phyloP scores from a whole-genome alignment of 495 filamentous ascomycete genomes.

The Lasiosphaeris hirsuta region DNA sequence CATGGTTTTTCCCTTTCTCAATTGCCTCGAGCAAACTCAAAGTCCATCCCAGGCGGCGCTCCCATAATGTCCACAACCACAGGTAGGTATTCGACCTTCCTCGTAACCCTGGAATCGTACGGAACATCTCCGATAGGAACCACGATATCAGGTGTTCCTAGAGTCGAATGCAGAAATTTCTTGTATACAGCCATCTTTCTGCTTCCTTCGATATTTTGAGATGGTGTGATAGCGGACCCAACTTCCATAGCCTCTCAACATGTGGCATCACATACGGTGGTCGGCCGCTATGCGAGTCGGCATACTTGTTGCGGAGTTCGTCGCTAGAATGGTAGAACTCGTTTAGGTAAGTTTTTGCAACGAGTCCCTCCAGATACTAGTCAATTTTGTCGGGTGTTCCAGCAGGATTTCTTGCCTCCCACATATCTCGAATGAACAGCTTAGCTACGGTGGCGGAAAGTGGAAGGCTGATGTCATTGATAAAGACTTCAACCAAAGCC shows the following conservation, averaged over 20 bases:
- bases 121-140: conserved; percentile 5
- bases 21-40: not conserved
- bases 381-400: not conserved
- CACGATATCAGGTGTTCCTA: conserved; percentile 2
- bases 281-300: no score
- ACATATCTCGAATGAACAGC: not conserved
- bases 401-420: not conserved
- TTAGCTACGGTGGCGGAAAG: not conserved
- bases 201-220: not conserved
- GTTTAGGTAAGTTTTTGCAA: not conserved
- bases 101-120: not conserved
- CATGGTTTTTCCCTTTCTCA: not conserved
- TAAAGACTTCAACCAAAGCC: not conserved
- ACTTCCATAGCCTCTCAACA: no score
- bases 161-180: conserved; percentile 1
- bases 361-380: not conserved
- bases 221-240: not conserved
- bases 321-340: conserved; percentile 1
- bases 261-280: no score
- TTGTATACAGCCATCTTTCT: not conserved
- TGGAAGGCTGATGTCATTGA: not conserved
- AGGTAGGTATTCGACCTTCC: not conserved
- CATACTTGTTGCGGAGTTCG: not conserved
- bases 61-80: not conserved
- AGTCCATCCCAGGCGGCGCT: not conserved